phyloP scores from a whole-genome alignment of 2,329 filamentous ascomycete species.

The Ramularia endophylla region DNA sequence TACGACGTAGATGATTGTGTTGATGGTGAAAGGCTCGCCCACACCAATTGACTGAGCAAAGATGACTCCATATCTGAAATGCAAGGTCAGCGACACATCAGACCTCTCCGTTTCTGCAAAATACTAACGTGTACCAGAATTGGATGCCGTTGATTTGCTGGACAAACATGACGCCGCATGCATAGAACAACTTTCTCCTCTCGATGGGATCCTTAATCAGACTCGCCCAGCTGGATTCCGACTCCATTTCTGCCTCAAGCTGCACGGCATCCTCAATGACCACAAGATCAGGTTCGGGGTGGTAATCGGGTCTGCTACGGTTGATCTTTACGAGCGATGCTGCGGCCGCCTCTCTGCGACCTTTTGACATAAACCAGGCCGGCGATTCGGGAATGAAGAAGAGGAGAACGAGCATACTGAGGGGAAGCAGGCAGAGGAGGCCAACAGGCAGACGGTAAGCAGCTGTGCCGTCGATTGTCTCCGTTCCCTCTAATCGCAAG shows the following conservation, averaged over 20 bases:
- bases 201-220: constrained; percentile 42
- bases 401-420: constrained; percentile 19
- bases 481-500: constrained; percentile 18
- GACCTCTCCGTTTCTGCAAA: not conserved
- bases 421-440: constrained; percentile 11
- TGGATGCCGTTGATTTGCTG: constrained; percentile 48
- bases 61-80: constrained; percentile 15
- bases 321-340: constrained; percentile 18
- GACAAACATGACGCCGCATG: constrained; percentile 40
- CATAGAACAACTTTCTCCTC: constrained; percentile 43
- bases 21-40: constrained; percentile 21
- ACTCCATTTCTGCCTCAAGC: constrained; percentile 16
- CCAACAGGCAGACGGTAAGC: constrained; percentile 17
- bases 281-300: constrained; percentile 12
- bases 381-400: constrained; percentile 17
- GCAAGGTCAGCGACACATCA: not conserved
- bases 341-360: constrained; percentile 12
- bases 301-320: constrained; percentile 11
- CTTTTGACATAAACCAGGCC: constrained; percentile 15
- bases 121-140: constrained; percentile 23
- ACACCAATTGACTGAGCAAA: constrained; percentile 19
- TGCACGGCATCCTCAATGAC: constrained; percentile 16
- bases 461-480: constrained; percentile 15
- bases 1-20: constrained; percentile 20
- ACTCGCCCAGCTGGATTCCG: constrained; percentile 35